phyloP scores from a whole-genome alignment of 306 rosid genomes.

The Urtica urens region DNA sequence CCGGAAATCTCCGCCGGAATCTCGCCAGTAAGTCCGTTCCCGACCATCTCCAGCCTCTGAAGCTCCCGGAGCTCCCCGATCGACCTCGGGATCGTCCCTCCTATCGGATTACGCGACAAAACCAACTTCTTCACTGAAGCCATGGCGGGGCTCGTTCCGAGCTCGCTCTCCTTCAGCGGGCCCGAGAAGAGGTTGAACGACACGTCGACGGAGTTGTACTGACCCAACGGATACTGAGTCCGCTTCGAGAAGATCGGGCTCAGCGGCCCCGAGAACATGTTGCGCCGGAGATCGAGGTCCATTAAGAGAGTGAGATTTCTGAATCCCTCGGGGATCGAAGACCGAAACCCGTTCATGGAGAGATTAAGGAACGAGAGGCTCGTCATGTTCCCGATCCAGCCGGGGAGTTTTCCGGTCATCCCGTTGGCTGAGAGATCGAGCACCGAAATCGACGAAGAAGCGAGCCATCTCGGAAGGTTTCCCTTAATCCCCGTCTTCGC shows the following conservation, averaged over 20 bases:
- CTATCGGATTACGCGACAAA: slow-evolving; percentile 28
- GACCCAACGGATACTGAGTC: slow-evolving; percentile 31
- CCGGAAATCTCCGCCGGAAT: slow-evolving; percentile 36
- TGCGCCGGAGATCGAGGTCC: slow-evolving; percentile 47
- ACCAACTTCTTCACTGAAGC: slow-evolving; percentile 22
- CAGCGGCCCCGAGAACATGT: slow-evolving; percentile 30
- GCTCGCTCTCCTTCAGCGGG: slow-evolving; percentile 18
- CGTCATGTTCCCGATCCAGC: slow-evolving; percentile 58
- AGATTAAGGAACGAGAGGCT: slow-evolving; percentile 42
- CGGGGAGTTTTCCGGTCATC: slow-evolving; percentile 32
- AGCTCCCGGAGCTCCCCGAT: slow-evolving; percentile 26
- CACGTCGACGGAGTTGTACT: slow-evolving; percentile 33
- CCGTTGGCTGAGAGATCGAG: slow-evolving; percentile 48
- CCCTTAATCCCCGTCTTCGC: slow-evolving; percentile 39
- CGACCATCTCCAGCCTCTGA: slow-evolving; percentile 22
- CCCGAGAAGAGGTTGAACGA: slow-evolving; percentile 32
- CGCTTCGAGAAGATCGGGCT: slow-evolving; percentile 23
- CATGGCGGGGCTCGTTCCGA: slow-evolving; percentile 30
- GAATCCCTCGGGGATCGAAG: slow-evolving; percentile 34
- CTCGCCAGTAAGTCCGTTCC: slow-evolving; percentile 21
- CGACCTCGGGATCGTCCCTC: slow-evolving; percentile 39
- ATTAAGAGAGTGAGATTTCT: slow-evolving; percentile 26
- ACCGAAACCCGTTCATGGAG: slow-evolving; percentile 38
- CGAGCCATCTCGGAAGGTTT: slow-evolving; percentile 38
- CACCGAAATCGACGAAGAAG: slow-evolving; percentile 31